phyloP scores from a whole-genome alignment of 2,329 filamentous ascomycete species.

The Diaporthe humulicola region DNA sequence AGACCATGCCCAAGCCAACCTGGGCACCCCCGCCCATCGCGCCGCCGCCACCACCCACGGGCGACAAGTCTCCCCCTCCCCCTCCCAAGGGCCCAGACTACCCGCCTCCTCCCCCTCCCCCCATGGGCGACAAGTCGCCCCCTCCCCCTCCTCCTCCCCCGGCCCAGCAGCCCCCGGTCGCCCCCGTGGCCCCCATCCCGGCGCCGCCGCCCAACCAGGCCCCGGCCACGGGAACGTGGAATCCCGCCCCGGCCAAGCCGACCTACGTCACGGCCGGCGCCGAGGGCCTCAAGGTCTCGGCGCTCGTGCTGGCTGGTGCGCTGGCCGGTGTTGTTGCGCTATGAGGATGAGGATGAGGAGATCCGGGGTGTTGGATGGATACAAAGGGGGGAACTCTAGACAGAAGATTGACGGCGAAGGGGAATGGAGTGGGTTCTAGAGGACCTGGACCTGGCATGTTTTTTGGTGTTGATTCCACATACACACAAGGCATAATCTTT shows the following conservation, averaged over 20 bases:
- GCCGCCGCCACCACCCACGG: neutral
- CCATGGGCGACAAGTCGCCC: neutral
- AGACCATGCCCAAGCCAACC: conserved; percentile 7
- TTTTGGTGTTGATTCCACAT: conserved; percentile 5
- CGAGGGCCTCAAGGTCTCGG: conserved; percentile 15
- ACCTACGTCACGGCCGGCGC: conserved; percentile 47
- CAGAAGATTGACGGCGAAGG: neutral
- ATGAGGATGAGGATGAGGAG: conserved; percentile 42
- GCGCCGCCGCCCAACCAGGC: conserved; percentile 31
- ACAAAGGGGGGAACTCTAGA: neutral
- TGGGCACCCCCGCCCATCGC: neutral
- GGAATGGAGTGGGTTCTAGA: no score
- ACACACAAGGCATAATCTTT: conserved; percentile 9
- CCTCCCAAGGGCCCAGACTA: no score
- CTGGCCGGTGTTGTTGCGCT: conserved; percentile 43
- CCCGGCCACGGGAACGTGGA: neutral
- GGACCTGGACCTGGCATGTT: neutral
- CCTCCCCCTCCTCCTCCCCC: neutral
- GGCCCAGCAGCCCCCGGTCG: neutral
- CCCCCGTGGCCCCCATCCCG: conserved; percentile 5
- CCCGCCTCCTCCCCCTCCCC: no score
- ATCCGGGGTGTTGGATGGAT: no score
- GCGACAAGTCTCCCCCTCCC: neutral
- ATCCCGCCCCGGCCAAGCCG: conserved; percentile 42
- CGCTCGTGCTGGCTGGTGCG: conserved; percentile 21